phyloP scores from a whole-genome alignment of 371 early-diverging fungal species.

The Umbelopsis sp. region DNA sequence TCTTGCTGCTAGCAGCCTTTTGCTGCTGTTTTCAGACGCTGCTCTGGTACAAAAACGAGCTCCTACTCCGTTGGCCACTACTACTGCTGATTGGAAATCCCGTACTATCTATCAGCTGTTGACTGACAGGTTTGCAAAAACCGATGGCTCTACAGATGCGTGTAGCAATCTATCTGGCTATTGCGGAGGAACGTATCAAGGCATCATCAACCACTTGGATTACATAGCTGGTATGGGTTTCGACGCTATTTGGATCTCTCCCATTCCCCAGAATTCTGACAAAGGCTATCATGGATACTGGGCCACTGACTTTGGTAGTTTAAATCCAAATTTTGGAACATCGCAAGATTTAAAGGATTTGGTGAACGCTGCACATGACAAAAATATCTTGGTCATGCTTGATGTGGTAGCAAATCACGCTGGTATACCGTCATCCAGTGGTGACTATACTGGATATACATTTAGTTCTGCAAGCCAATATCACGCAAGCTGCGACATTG shows the following conservation, averaged over 20 bases:
- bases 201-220: conserved; percentile 38
- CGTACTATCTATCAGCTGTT: conserved; percentile 48
- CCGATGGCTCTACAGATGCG: conserved; percentile 22
- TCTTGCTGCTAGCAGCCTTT: background rate
- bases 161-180: conserved; percentile 38
- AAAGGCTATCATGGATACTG: conserved; percentile 47
- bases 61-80: conserved; percentile 12
- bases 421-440: conserved; percentile 29
- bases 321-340: conserved; percentile 49
- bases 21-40: background rate
- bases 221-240: conserved; percentile 47
- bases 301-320: conserved; percentile 36
- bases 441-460: conserved; percentile 31
- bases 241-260: conserved; percentile 53
- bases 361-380: conserved; percentile 37
- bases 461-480: conserved; percentile 26
- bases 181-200: conserved; percentile 50
- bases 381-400: conserved; percentile 45
- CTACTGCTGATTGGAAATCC: conserved; percentile 39
- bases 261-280: conserved; percentile 33
- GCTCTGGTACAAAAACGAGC: background rate
- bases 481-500: conserved; percentile 31
- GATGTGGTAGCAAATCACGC: conserved; percentile 54
- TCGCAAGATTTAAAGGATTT: conserved; percentile 37
- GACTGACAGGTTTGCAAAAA: conserved; percentile 46